Base-by-base conservation (phyloP, 176 grass and related monocot genomes). In the Carex pumila region DNA sequence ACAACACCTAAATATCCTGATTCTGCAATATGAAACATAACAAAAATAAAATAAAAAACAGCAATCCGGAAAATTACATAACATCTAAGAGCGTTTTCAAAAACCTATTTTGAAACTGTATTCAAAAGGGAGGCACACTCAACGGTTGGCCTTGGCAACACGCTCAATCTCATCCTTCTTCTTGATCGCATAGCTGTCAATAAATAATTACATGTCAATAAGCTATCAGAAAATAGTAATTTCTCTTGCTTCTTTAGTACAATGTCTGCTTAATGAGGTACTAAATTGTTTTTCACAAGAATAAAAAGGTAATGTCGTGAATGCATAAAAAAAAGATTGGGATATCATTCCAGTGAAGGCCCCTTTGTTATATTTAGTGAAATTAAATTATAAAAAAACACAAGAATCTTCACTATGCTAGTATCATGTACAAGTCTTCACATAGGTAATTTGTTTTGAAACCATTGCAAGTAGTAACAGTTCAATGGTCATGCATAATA, bases 161-260 rank as follows among this genome's bases (percentile, higher is more conserved):
- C 67, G 79, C 81, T 83, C 90, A 79, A 92, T 92, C 90, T 92
- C 90, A 4, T 92, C 90, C 87, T 92, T 92, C 85, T 92, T 92
- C 87, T 88, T 88, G 25, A 88, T 88, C 0, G 87, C 87, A 80
- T 88, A 88, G 50, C 87, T 88, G 68, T 53, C 34, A 62, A 68
- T n/a, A 83, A 2, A 88, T 47, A 78, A 7, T 57, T 31, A 54
- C 21, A 31, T 32, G 21, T 56, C 22, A 55, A 77, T 55, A 77
- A 77, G 13, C 13, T 56, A 77, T 77, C 22, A 32, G 8, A 77
- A 76, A 30, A 55, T 6, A 15, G 5, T 77, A 55, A 2, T 55
- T 43, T 12, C 11, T 62, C 4, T 10, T 50, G 41, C 19, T 22
- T 25, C 72, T 32, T 53, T 15, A 32, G 39, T 49, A 77, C 11